Conservation (phyloP, 2,329 filamentous ascomycete species). For the Thelonectria blattea region DNA sequence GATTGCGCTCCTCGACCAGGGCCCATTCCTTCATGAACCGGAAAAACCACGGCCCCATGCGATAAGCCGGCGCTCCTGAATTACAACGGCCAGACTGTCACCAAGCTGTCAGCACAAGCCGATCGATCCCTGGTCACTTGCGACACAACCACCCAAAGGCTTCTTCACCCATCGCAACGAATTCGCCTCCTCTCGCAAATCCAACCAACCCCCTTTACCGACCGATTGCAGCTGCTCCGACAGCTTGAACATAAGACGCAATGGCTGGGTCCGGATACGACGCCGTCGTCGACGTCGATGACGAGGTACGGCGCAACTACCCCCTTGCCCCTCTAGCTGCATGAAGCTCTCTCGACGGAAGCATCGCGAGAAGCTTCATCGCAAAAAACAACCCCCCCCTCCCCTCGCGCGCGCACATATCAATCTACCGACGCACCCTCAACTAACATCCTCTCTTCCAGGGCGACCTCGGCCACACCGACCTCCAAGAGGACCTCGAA, state of each 20-base stretch:
- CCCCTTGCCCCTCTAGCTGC: constrained; percentile 23
- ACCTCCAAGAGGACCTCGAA: constrained; percentile 98
- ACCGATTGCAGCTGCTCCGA: background rate
- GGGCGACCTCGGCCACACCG: constrained; percentile 97
- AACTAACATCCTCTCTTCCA: constrained; percentile 48
- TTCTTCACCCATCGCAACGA: constrained; percentile 24
- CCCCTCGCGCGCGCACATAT: background rate
- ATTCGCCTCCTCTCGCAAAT: background rate
- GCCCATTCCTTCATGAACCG: constrained; percentile 21
- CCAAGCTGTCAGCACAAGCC: constrained; percentile 23
- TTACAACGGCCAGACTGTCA: constrained; percentile 43
- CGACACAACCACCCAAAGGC: constrained; percentile 21
- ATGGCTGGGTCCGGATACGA: constrained; percentile 93
- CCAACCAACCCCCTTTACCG: background rate
- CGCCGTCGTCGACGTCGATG: constrained; percentile 96
- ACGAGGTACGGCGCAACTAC: constrained; percentile 71
- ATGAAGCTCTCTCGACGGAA: constrained; percentile 22
- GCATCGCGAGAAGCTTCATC: constrained; percentile 12
- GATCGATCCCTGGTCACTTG: background rate
- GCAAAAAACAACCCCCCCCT: background rate
- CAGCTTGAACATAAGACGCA: constrained; percentile 33
- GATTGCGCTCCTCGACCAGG: constrained; percentile 1
- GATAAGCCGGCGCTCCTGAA: constrained; percentile 37
- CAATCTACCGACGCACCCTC: background rate
- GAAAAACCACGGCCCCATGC: constrained; percentile 33